Evolutionary conservation across 768 basidiomycete species (phyloP), one percentile per base, ranked within the genome.

Genomic region (Trametes villosa): DNA sequence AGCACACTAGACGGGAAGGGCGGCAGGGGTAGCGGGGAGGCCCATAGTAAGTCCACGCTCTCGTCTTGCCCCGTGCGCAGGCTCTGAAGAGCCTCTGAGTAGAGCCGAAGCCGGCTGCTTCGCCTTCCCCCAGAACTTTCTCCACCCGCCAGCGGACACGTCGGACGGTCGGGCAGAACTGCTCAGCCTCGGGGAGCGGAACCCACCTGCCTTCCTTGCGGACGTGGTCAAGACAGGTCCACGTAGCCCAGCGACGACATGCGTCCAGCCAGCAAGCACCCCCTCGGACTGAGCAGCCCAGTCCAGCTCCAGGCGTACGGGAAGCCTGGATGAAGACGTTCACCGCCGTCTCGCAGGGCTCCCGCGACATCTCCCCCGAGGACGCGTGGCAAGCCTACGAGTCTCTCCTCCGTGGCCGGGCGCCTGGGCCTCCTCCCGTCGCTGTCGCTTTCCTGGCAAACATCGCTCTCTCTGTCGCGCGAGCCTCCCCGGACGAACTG

Each of bases 301-400:
- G 20, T 1, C 20, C 38, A 8, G 41, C 42, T 15, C 49, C 60
- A 8, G 54, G 52, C 31, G 41, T 53, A 17, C 27, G 22, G 22
- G 22, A 50, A 4, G 30, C 29, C 26, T 53, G 55, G 46, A 24
- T 33, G 29, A 42, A 47, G 22, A 53, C 51, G 15, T 57, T 63
- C 48, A 47, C 29, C 22, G 46, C 53, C 17, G 56, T 61, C 2
- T 17, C 48, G 0, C 27, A 24, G 18, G 53, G 53, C 6, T 7
- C 27, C 0, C 34, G 6, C 26, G 26, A 17, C 29, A n/a, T 53
- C 40, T 31, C 38, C 50, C 59, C 51, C 17, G 74, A 79, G 22
- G 63, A 71, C 11, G 78, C 78, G 11, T 83, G 81, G 82, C 52
- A 67, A 17, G 68, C 72, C 5, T 83, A 78, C 65, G 60, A 67